phyloP scores from a whole-genome alignment of 345 rosid species.

The Pseudoturritis turrita region DNA sequence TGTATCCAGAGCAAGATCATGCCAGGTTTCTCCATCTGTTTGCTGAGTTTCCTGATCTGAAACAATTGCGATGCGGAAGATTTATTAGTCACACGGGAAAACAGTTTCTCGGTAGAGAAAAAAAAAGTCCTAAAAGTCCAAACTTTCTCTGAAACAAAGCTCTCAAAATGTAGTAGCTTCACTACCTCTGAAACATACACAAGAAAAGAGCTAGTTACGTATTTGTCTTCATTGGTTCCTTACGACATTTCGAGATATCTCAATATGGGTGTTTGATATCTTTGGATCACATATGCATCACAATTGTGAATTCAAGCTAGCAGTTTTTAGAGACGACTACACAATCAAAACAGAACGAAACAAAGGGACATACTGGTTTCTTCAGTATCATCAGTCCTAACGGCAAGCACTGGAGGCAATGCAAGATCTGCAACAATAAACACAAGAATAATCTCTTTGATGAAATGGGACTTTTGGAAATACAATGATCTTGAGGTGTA shows the following conservation, averaged over 20 bases:
- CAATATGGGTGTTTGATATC: not conserved
- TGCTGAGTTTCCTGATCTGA: conserved; percentile 77
- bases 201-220: no score
- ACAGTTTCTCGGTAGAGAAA: not conserved
- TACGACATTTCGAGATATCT: no score
- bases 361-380: conserved; percentile 63
- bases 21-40: conserved; percentile 67
- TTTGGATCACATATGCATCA: not conserved
- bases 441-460: not conserved
- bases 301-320: not conserved
- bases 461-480: not conserved
- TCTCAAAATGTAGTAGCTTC: no score
- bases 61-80: not conserved
- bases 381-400: conserved; percentile 76
- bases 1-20: conserved; percentile 68
- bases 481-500: not conserved
- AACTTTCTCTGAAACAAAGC: no score
- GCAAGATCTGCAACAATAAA: conserved; percentile 61
- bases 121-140: not conserved
- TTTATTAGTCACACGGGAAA: not conserved
- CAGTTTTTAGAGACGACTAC: not conserved
- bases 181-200: no score
- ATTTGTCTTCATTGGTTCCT: no score
- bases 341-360: not conserved
- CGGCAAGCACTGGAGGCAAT: conserved; percentile 69